Evolutionary conservation across 306 rosid species (phyloP).

Genomic region (Glycine tomentella): DNA sequence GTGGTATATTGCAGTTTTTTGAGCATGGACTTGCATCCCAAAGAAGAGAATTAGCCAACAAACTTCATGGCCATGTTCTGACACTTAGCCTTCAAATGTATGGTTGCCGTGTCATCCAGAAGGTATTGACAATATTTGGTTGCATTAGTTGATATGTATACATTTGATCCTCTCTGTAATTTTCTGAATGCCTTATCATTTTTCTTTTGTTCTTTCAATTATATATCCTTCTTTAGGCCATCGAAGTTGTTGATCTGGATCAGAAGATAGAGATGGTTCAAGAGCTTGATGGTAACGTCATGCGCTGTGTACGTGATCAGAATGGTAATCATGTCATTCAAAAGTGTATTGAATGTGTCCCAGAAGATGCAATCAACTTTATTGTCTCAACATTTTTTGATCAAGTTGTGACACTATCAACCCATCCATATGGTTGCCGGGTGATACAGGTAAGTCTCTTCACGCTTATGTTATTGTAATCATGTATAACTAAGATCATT

Average conservation of each 20-base stretch:
- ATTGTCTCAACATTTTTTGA: conserved; percentile 87
- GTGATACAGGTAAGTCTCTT: conserved; percentile 77
- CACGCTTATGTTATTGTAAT: not conserved
- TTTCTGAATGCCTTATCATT: too few relatives aligned
- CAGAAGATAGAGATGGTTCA: conserved; percentile 92
- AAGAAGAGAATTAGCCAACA: too few relatives aligned
- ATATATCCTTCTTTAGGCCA: conserved; percentile 62
- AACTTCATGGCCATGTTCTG: too few relatives aligned
- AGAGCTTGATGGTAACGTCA: conserved; percentile 88
- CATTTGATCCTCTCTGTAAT: too few relatives aligned
- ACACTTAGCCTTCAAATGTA: too few relatives aligned
- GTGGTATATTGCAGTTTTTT: too few relatives aligned
- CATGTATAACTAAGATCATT: not conserved
- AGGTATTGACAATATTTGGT: too few relatives aligned
- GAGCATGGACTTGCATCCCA: too few relatives aligned
- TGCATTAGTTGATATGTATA: too few relatives aligned
- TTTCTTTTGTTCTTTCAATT: too few relatives aligned
- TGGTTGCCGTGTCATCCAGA: too few relatives aligned
- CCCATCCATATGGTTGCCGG: conserved; percentile 98
- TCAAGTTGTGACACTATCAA: conserved; percentile 90
- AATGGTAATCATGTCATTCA: conserved; percentile 98
- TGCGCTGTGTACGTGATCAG: conserved; percentile 99
- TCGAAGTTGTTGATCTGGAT: conserved; percentile 92
- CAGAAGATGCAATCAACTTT: conserved; percentile 63
- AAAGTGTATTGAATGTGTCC: conserved; percentile 88